Evolutionary conservation across 441 rosid species (phyloP).

Genomic region (Eruca vesicaria): DNA sequence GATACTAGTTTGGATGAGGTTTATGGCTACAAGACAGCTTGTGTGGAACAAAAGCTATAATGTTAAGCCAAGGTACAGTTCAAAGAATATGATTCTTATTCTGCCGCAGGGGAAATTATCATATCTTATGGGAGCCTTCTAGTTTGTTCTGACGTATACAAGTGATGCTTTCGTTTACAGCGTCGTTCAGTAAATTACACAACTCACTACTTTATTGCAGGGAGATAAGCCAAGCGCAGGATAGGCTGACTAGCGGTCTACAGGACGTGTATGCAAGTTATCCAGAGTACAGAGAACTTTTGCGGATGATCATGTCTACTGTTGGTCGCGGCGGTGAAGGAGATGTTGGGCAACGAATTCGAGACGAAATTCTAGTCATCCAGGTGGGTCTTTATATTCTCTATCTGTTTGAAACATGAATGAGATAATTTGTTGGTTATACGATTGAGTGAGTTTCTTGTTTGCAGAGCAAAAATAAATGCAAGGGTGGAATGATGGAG

Average conservation of each 20-base stretch:
- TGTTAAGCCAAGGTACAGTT: slow-evolving; percentile 93
- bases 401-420: neutral
- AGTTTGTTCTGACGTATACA: slow-evolving; percentile 4
- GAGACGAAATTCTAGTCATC: slow-evolving; percentile 96
- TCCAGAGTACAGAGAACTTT: slow-evolving; percentile 75
- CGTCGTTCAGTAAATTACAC: neutral
- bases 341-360: slow-evolving; percentile 97
- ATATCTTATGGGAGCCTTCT: slow-evolving; percentile 8
- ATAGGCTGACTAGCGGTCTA: slow-evolving; percentile 84
- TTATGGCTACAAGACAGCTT: slow-evolving; percentile 98
- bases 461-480: slow-evolving; percentile 87
- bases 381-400: slow-evolving; percentile 57
- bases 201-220: slow-evolving; percentile 46
- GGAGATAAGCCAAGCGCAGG: slow-evolving; percentile 97
- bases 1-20: slow-evolving; percentile 98
- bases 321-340: slow-evolving; percentile 99
- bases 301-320: slow-evolving; percentile 90
- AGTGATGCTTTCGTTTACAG: slow-evolving; percentile 5
- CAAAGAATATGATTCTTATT: slow-evolving; percentile 15
- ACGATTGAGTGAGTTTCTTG: slow-evolving; percentile 15
- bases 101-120: neutral
- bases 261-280: slow-evolving; percentile 55
- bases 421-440: neutral
- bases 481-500: slow-evolving; percentile 99
- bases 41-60: slow-evolving; percentile 99